Conservation (phyloP, 768 basidiomycete species). For the Suillus lakei region DNA sequence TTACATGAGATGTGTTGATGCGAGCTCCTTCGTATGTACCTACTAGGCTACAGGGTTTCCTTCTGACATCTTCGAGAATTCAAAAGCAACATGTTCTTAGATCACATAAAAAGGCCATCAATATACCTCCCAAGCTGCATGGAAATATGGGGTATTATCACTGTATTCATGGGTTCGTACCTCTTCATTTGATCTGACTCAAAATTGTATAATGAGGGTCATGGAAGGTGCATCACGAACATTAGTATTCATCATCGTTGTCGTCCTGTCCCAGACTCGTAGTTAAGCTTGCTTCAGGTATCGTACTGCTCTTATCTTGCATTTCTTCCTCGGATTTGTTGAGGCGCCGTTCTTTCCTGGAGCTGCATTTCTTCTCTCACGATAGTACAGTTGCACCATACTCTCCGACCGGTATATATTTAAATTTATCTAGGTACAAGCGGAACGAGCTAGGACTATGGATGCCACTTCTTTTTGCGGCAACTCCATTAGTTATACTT, state of each 20-base stretch:
- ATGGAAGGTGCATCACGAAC: constrained; percentile 42
- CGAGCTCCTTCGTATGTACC: constrained; percentile 68
- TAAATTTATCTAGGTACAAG: constrained; percentile 18
- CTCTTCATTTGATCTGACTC: constrained; percentile 4
- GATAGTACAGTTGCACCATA: constrained; percentile 47
- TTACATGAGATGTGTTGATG: constrained; percentile 76
- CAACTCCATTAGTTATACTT: constrained; percentile 77
- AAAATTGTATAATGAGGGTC: constrained; percentile 4
- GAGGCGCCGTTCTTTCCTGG: constrained; percentile 69
- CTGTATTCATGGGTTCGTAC: constrained; percentile 50
- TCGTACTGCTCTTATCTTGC: constrained; percentile 59
- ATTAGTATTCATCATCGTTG: neutral
- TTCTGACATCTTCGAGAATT: neutral
- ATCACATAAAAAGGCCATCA: constrained; percentile 67
- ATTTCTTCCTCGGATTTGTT: constrained; percentile 77
- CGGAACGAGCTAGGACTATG: constrained; percentile 68
- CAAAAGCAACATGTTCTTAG: constrained; percentile 67
- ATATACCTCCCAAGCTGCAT: constrained; percentile 66
- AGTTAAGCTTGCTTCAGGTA: constrained; percentile 45
- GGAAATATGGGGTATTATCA: constrained; percentile 69
- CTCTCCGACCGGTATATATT: neutral
- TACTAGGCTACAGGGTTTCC: neutral
- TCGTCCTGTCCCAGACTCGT: constrained; percentile 13
- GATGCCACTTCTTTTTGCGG: constrained; percentile 74
- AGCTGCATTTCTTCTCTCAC: constrained; percentile 64